Conservation (phyloP, 192 early-diverging fungal species). For the Entomortierella parvispora region DNA sequence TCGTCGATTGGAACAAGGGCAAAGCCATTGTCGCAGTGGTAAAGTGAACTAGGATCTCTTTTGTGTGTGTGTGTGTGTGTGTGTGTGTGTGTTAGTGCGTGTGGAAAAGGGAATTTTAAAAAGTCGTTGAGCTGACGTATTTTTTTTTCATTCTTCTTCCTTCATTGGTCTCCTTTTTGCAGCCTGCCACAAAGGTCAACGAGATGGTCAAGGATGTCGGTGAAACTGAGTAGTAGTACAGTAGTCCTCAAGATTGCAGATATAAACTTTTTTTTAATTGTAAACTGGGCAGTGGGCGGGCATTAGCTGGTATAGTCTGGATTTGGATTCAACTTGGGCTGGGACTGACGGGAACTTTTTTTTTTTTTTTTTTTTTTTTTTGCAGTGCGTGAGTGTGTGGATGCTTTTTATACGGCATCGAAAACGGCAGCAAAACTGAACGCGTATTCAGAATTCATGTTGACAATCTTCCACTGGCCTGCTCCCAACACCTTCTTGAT, state of each 20-base stretch:
- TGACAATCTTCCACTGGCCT: constrained; percentile 48
- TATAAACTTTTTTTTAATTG: not conserved
- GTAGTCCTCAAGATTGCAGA: too few relatives aligned
- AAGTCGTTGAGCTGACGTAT: too few relatives aligned
- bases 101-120: not conserved
- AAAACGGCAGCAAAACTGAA: constrained; percentile 53
- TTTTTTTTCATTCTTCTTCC: not conserved
- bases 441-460: constrained; percentile 49
- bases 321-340: too few relatives aligned
- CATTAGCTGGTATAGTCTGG: too few relatives aligned
- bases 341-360: not conserved
- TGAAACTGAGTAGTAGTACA: constrained; percentile 16
- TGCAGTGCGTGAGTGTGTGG: not conserved
- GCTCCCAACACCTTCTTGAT: constrained; percentile 18
- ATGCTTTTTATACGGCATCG: constrained; percentile 31
- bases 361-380: not conserved
- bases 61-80: not conserved
- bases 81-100: not conserved
- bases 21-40: constrained; percentile 29
- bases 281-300: too few relatives aligned
- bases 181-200: constrained; percentile 25
- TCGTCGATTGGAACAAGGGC: constrained; percentile 49
- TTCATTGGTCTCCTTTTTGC: not conserved
- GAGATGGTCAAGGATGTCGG: constrained; percentile 42
- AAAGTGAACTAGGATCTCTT: too few relatives aligned